Conservation (phyloP, 2,329 filamentous ascomycete species). For the Pseudogymnoascus sp. region DNA sequence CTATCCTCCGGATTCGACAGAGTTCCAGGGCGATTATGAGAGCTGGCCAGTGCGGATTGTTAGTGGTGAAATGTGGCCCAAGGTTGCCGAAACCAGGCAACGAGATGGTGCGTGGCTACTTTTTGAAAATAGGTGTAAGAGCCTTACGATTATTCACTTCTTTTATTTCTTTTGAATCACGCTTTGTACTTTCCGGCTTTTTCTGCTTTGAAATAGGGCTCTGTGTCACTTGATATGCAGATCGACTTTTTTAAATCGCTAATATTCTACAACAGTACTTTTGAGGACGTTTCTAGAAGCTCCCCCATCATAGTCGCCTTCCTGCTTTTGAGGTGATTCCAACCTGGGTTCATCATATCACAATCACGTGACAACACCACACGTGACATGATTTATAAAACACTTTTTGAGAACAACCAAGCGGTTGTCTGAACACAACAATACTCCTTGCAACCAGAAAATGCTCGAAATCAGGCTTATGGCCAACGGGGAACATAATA, state of each 20-base stretch:
- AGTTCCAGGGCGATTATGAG: conserved; percentile 14
- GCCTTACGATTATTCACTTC: background rate
- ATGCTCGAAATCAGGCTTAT: background rate
- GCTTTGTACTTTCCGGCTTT: background rate
- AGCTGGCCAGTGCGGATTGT: background rate
- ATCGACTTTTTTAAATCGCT: background rate
- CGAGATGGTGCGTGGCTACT: conserved; percentile 1
- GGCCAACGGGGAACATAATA: background rate
- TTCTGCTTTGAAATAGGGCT: background rate
- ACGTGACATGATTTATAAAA: background rate
- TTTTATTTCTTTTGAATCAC: background rate
- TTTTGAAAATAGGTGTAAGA: background rate
- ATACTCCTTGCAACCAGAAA: background rate
- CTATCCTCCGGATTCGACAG: conserved; percentile 9
- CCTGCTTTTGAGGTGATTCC: background rate
- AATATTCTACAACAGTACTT: background rate
- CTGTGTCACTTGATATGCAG: conserved; percentile 7
- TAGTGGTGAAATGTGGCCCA: background rate
- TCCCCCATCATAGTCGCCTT: background rate
- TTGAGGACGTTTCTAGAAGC: background rate
- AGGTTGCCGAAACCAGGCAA: background rate
- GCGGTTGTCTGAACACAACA: background rate
- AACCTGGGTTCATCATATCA: background rate
- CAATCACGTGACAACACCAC: background rate
- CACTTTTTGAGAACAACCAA: background rate